Base-by-base conservation (phyloP, 129 eudicot species). In the Saposhnikovia divaricata region DNA sequence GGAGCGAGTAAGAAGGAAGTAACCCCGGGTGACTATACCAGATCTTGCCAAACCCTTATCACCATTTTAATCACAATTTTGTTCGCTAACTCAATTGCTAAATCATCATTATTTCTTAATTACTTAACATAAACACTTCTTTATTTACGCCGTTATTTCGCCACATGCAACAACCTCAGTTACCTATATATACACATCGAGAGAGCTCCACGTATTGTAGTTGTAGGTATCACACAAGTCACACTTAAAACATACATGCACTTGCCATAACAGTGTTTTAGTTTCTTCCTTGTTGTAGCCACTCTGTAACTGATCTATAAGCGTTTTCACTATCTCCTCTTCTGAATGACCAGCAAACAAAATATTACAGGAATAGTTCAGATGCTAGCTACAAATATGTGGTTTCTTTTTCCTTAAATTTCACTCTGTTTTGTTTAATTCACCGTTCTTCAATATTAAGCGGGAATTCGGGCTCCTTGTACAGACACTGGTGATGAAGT, bases 1-100 rank as follows among this genome's bases (percentile, higher is more conserved):
- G 77, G 89, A 87, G 79, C 85, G 83, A 84, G 89, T 81, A 87
- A 84, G 80, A 81, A 73, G 87, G 83, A 73, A 70, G 47, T 8
- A 23, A 34, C 70, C 61, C 61, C 66, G 68, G 19, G 28, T 57
- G 28, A 57, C 28, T 12, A 57, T 23, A 57, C 61, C 71, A 55
- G 68, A 51, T 55, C 46, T 23, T 51, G 9, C 23, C 80, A 50
- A 77, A 77, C 79, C 14, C 78, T 81, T 63, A 2, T 28, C 68
- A 23, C 39, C 71, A 12, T 2, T 25, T 63, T 27, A 28, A 3
- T 28, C 0, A 66, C 21, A n/a, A 11, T 66, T 66, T 25, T 31
- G 13, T 25, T 3, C 9, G 5, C 5, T n/a, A 55, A 19, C 63
- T 19, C 63, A 19, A 21, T 59, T 23, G 68, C 68, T 59, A 1